These are phyloP conservation scores for Cronartium quercuum DNA, from an alignment of 1,284 basidiomycete genomes.

Conservation along the genomic window DNA sequence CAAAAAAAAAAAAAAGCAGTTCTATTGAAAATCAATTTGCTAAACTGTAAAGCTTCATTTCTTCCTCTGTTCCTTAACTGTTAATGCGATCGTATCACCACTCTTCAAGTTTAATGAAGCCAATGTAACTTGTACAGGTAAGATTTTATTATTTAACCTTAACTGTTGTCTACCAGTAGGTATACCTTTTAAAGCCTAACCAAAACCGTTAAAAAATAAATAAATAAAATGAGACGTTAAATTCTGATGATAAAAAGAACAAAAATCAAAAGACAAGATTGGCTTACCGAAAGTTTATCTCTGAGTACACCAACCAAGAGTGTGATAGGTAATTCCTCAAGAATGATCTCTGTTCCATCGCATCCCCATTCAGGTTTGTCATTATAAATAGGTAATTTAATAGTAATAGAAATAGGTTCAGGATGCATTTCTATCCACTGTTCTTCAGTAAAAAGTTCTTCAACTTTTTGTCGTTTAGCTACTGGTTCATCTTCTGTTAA, in stretches of 20 bases:
- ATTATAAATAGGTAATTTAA: conserved; percentile 70
- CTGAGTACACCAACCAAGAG: conserved; percentile 75
- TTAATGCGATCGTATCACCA: conserved; percentile 11
- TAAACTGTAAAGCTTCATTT: not conserved
- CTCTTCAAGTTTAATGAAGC: conserved; percentile 31
- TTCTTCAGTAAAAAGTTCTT: conserved; percentile 45
- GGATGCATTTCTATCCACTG: conserved; percentile 86
- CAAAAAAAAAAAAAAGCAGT: no score
- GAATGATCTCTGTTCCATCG: conserved; percentile 66
- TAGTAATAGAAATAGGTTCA: conserved; percentile 70
- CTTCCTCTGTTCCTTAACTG: conserved; percentile 32
- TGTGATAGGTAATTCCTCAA: conserved; percentile 73
- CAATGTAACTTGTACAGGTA: conserved; percentile 32
- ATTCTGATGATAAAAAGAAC: not conserved
- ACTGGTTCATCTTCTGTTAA: conserved; percentile 23
- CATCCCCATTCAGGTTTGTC: conserved; percentile 86
- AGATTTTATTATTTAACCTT: conserved; percentile 14
- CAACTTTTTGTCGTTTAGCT: conserved; percentile 25
- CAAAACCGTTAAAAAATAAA: not conserved
- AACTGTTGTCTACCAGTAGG: conserved; percentile 33
- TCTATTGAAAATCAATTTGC: no score
- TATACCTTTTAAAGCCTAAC: conserved; percentile 31
- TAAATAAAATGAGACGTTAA: not conserved
- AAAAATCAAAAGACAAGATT: conserved; percentile 1
- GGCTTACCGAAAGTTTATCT: conserved; percentile 56